Base-by-base conservation (phyloP, 208 protist species). In the Trypanosoma lewisi region DNA sequence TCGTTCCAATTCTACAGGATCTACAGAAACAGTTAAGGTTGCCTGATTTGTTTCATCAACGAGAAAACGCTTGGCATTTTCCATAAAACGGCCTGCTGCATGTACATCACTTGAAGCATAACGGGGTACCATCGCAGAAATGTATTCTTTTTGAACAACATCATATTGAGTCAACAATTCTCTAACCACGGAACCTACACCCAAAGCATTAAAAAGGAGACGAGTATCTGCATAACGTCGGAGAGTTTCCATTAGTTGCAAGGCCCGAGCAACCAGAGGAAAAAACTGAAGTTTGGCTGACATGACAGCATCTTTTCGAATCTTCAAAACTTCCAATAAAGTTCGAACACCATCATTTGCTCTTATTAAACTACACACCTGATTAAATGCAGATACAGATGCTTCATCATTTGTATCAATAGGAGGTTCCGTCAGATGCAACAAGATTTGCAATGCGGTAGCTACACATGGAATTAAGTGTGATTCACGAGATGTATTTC, bases 241-340 rank as follows among this genome's bases (percentile, higher is more conserved):
- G 27, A 95, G 75, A 45, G 75, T 77, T 7, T 78, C 83, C 81
- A 93, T 84, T 57, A 95, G 54, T 66, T 93, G 83, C 44, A 95
- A 73, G 37, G 78, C 89, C 17, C 86, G 80, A 48, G 89, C 86
- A 17, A 95, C 69, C 6, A 95, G 78, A 12, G 89, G 89, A 70
- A 95, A 95, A 77, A 84, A 80, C 48, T 78, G 73, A 36, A 93
- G 72, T 52, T 84, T 87, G 25, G 82, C 83, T 2, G 85, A 89
- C 70, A 95, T 82, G 17, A 82, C 72, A 1, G 77, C 66, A 62
- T 93, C 86, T 49, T 84, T 87, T 34, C 65, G 62, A 33, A 85
- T 73, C 47, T 80, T 78, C 34, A 95, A 64, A 34, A 91, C 59
- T 55, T 93, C 86, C 28, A 95, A 66, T 25, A 95, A 78, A 11